Base-by-base conservation (phyloP, 2,329 filamentous ascomycete genomes). In the Balansia obtecta region DNA sequence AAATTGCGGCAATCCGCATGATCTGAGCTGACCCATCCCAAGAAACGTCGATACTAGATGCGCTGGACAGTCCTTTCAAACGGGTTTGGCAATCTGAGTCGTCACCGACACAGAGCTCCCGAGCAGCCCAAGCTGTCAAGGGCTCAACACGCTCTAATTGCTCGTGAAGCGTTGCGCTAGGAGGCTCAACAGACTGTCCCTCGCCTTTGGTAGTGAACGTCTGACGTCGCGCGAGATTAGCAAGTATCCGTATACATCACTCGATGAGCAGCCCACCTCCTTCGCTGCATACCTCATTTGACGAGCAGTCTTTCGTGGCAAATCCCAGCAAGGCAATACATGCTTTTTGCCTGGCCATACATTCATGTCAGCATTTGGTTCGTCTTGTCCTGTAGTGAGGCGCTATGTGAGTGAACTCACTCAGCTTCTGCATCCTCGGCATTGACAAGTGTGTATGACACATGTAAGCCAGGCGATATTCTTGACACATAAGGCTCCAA, bases 391-490 rank as follows among this genome's bases (percentile, higher is more conserved):
- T 15, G 8, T 11, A 34, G 18, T 22, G 7, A 20, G 18, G 7
- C n/a, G 30, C 20, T 10, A 13, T 38, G 8, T 4, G 48, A n/a
- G 39, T 18, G n/a, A 32, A 48, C 46, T 45, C 37, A 61, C 60
- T 42, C 54, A 63, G 63, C 52, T 42, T 48, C 61, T 52, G 42
- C 46, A 43, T 30, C 51, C 50, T 42, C 30, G 41, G 54, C 41
- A 27, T 49, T 50, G 11, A 49, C 27, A 0, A 85, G 85, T 0
- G 84, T 86, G 62, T 83, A 89, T 59, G 86, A 86, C 27, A 89
- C 71, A 70, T 96, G 89, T 20, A 97, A 70, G 2, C 91, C 91
- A 0, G 90, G 83, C 2, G 88, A 82, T 13, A 89, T 66, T 52
- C 86, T 79, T 48, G 88, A 88, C 42, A 79, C 71, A 59, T 93